Base-by-base conservation (phyloP, 371 early-diverging fungal genomes). In the Mucor mucedo region DNA sequence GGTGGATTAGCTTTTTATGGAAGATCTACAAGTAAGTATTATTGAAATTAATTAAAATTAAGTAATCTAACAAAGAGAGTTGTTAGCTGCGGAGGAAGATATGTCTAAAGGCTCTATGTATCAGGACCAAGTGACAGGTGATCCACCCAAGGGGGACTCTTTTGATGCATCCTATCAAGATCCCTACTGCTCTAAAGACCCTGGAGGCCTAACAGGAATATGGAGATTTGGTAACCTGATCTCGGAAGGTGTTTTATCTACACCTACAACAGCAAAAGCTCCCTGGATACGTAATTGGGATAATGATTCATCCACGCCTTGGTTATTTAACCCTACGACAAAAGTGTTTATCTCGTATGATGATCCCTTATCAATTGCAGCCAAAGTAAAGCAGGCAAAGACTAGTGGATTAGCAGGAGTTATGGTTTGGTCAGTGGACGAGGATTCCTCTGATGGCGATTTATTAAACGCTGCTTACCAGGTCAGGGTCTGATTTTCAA, bases 1-100 rank as follows among this genome's bases (percentile, higher is more conserved):
- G 77, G 81, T 21, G 92, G 92, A 29, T 64, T 85, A 29, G 78
- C 89, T 0, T 89, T 89, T 69, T 86, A 88, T 56, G 93, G 91
- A 14, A 83, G 87, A 47, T 77, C 89, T 13, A 65, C 72, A 10
- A 70, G 76, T 76, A 63, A 21, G 21, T 21, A 21, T 21, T 21
- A 21, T 21, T 21, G 21, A 21, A 21, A 21, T 21, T 21, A 21
- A 21, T 21, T 21, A 21, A 21, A 21, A 21, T 21, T 21, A 21
- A 21, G 21, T 21, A 21, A 21, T 21, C 21, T 35, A 8, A 35
- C 35, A 35, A 35, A 35, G 35, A 35, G 4, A 8, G 2, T 35
- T 6, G 1, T 35, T 61, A 76, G 73, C 69, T 66, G 63, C 78
- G 6, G 66, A 56, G 8, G 71, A 49, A 3, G 68, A 74, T 44